phyloP scores from a whole-genome alignment of 2,329 filamentous ascomycete genomes.

The Helotiales sp. region DNA sequence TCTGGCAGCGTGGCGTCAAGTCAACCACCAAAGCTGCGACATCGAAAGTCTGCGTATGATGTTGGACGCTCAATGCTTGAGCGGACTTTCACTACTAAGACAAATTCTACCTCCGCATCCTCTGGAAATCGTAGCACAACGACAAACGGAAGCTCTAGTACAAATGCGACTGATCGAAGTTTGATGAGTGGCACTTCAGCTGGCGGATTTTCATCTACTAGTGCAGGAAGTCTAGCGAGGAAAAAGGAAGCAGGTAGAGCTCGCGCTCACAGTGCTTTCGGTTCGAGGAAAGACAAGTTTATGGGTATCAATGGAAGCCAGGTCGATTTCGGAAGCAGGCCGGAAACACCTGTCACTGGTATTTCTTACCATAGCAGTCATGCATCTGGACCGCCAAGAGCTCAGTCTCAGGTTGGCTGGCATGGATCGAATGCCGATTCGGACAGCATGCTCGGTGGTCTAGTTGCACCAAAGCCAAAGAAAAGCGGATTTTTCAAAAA shows the following conservation, averaged over 20 bases:
- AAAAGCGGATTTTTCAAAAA: slow-evolving; percentile 95
- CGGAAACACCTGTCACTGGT: slow-evolving; percentile 72
- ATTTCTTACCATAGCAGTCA: slow-evolving; percentile 94
- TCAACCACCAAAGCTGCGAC: slow-evolving; percentile 52
- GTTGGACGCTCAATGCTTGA: slow-evolving; percentile 71
- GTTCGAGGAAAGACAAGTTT: slow-evolving; percentile 56
- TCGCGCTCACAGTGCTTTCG: slow-evolving; percentile 69
- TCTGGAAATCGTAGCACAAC: slow-evolving; percentile 70
- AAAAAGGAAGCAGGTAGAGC: slow-evolving; percentile 63
- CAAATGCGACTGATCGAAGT: slow-evolving; percentile 79
- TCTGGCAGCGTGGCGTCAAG: slow-evolving; percentile 49
- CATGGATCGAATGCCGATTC: slow-evolving; percentile 61
- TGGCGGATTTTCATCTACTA: slow-evolving; percentile 89
- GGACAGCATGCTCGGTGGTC: slow-evolving; percentile 74
- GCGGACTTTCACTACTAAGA: slow-evolving; percentile 87
- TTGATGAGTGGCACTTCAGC: slow-evolving; percentile 95
- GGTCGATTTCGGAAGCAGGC: slow-evolving; percentile 54
- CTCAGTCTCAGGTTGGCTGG: slow-evolving; percentile 70
- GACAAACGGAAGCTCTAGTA: slow-evolving; percentile 70
- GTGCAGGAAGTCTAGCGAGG: slow-evolving; percentile 88
- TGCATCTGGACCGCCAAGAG: slow-evolving; percentile 54
- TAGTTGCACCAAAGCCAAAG: slow-evolving; percentile 76
- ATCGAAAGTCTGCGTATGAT: slow-evolving; percentile 80
- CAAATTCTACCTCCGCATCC: slow-evolving; percentile 79
- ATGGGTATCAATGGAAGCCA: slow-evolving; percentile 37